A percentile compares a stretch with the other conserved stretches of the same genome.
phyloP scores from a whole-genome alignment of 495 filamentous ascomycete genomes.

The Tuber borchii region DNA sequence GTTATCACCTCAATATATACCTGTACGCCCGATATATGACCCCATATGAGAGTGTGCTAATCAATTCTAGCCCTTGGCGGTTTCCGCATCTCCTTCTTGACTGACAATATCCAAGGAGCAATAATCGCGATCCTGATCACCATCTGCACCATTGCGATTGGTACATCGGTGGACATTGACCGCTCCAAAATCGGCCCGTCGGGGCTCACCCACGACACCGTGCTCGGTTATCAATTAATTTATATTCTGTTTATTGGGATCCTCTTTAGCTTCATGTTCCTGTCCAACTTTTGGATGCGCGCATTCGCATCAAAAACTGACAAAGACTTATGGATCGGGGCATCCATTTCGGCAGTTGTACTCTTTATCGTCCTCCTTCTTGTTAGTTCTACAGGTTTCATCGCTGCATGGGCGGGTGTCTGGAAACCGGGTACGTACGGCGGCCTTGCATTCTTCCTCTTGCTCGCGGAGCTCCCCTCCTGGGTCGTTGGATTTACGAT shows the following conservation, averaged over 20 bases:
- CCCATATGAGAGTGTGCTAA: constrained; percentile 8
- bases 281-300: constrained; percentile 71
- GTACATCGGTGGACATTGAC: constrained; percentile 63
- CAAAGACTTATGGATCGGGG: constrained; percentile 64
- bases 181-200: constrained; percentile 57
- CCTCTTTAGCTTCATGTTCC: constrained; percentile 71
- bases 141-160: constrained; percentile 64
- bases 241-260: constrained; percentile 71
- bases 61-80: constrained; percentile 57
- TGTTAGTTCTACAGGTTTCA: constrained; percentile 60
- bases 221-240: constrained; percentile 69
- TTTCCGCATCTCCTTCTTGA: constrained; percentile 70
- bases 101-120: constrained; percentile 67
- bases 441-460: constrained; percentile 63
- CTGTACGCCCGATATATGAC: constrained; percentile 47
- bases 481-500: constrained; percentile 72
- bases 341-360: constrained; percentile 56
- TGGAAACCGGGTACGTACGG: constrained; percentile 54
- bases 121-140: constrained; percentile 65
- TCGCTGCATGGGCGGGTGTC: constrained; percentile 67
- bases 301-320: constrained; percentile 74
- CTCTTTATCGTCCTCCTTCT: constrained; percentile 59
- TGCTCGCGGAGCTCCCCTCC: constrained; percentile 60
- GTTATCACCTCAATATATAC: constrained; percentile 69
- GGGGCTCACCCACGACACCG: constrained; percentile 53